Evolutionary conservation across 768 basidiomycete genomes (phyloP).

Genomic region (Lyophyllum semitale): DNA sequence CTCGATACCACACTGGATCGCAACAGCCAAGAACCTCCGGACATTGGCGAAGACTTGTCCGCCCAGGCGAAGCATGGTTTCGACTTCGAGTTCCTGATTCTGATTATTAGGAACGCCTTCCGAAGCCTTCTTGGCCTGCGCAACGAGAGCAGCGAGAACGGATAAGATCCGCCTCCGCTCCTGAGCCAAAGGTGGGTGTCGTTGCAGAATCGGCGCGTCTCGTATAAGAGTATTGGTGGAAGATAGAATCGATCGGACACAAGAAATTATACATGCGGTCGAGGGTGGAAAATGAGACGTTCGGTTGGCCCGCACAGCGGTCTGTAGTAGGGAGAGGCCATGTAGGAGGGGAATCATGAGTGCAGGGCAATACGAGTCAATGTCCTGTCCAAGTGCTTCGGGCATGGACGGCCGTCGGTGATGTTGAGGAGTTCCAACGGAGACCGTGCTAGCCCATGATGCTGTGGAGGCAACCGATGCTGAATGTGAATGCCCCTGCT

Average conservation of each 20-base stretch:
- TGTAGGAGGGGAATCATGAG: constrained; percentile 85
- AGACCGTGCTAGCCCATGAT: constrained; percentile 54
- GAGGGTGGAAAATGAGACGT: constrained; percentile 89
- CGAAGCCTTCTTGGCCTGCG: constrained; percentile 72
- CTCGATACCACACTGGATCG: constrained; percentile 73
- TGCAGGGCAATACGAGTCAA: constrained; percentile 69
- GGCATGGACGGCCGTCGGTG: constrained; percentile 48
- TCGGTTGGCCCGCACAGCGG: constrained; percentile 77
- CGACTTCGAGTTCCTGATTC: constrained; percentile 56
- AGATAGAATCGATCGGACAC: constrained; percentile 84
- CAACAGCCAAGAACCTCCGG: constrained; percentile 75
- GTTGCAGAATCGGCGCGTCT: constrained; percentile 72
- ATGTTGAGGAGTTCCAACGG: constrained; percentile 33
- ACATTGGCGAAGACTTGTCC: constrained; percentile 83
- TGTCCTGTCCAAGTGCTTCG: constrained; percentile 48
- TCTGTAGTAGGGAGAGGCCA: constrained; percentile 83
- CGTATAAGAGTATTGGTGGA: constrained; percentile 83
- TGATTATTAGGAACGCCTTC: constrained; percentile 49
- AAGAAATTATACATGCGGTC: constrained; percentile 92
- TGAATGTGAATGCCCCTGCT: constrained; percentile 48
- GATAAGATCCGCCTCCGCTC: constrained; percentile 84
- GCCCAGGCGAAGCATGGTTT: constrained; percentile 78
- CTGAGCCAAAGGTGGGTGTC: constrained; percentile 64
- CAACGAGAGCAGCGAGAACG: constrained; percentile 79
- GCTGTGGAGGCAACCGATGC: constrained; percentile 52